These are phyloP conservation scores for Haplosporangium gracile DNA, from an alignment of 192 early-diverging fungal genomes.

Conservation along the genomic window DNA sequence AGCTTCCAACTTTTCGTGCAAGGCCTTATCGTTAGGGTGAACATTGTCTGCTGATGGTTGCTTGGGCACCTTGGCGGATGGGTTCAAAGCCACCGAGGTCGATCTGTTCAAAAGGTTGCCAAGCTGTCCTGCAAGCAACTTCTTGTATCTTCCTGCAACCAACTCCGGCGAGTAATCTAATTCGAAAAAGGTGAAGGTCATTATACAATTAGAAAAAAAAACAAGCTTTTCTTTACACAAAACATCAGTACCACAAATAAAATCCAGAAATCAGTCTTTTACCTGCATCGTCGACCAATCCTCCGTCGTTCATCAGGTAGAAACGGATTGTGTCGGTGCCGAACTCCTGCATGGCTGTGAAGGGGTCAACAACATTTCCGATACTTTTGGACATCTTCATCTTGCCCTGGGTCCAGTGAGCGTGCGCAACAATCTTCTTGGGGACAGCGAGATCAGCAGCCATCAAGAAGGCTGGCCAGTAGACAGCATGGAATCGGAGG, in stretches of 20 bases:
- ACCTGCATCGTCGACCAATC: conserved; percentile 87
- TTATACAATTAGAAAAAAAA: neutral
- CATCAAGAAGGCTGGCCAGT: conserved; percentile 97
- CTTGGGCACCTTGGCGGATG: conserved; percentile 57
- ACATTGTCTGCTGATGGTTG: conserved; percentile 10
- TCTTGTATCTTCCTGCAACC: conserved; percentile 78
- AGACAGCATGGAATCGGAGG: conserved; percentile 95
- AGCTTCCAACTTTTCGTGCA: conserved; percentile 42
- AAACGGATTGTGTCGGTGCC: conserved; percentile 92
- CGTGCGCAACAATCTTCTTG: conserved; percentile 87
- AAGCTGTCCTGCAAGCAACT: conserved; percentile 85
- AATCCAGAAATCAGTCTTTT: neutral
- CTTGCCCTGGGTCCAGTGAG: conserved; percentile 92
- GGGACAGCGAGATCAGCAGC: conserved; percentile 87
- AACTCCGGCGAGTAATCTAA: conserved; percentile 79
- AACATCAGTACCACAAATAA: neutral
- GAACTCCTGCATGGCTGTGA: conserved; percentile 73
- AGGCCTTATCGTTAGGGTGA: conserved; percentile 37
- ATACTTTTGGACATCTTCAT: conserved; percentile 97
- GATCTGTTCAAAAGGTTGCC: conserved; percentile 87
- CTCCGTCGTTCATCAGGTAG: conserved; percentile 93
- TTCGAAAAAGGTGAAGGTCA: neutral
- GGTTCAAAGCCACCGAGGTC: conserved; percentile 69
- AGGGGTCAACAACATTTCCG: conserved; percentile 94
- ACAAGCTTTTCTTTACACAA: neutral